Evolutionary conservation across 495 filamentous ascomycete genomes (phyloP), one percentile per base, ranked within the genome.

Genomic region (Thermochaetoides thermophila): DNA sequence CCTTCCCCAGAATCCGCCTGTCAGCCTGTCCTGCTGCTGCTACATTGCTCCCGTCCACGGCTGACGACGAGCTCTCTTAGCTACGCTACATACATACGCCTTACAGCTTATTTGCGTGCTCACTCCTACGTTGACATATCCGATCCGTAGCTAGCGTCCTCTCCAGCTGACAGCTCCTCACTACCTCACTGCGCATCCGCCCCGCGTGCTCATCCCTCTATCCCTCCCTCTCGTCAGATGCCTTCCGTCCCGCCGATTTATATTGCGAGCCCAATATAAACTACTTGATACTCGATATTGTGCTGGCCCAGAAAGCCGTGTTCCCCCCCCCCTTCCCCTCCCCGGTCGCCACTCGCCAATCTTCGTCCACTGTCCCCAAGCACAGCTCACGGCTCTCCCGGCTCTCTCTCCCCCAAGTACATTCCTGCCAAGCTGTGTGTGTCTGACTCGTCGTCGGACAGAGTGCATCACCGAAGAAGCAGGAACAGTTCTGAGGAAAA

Each of bases 231-330:
- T 30, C 30, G 32, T 31, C 32, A 42, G 22, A 46, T 35, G 38
- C 34, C 35, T 53, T 45, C 54, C 54, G 49, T 55, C 52, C 52
- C 54, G 49, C 47, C 43, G 52, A 22, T 38, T 30, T 55, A 57
- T 55, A 57, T 57, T 57, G 45, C 35, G 38, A 32, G 30, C 35
- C 39, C 49, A 57, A 57, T 55, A 49, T 52, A 54, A 54, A 46
- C 42, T n/a, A n/a, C n/a, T 45, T 47, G 48, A 45, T 44, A 45
- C 43, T 49, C 42, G 48, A 54, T 52, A 54, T 54, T 54, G 50
- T 49, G 39, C 48, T 54, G 48, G 40, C 39, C 43, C 40, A 45
- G 27, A 45, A 43, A 36, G 27, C 37, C n/a, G n/a, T n/a, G n/a
- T n/a, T n/a, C n/a, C n/a, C n/a, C n/a, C n/a, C n/a, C n/a, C n/a